Percentiles rank a stretch among this genome's conserved stretches.
Conservation (phyloP, 163 green algal genomes). For the Chlamydomonas reinhardtii region DNA sequence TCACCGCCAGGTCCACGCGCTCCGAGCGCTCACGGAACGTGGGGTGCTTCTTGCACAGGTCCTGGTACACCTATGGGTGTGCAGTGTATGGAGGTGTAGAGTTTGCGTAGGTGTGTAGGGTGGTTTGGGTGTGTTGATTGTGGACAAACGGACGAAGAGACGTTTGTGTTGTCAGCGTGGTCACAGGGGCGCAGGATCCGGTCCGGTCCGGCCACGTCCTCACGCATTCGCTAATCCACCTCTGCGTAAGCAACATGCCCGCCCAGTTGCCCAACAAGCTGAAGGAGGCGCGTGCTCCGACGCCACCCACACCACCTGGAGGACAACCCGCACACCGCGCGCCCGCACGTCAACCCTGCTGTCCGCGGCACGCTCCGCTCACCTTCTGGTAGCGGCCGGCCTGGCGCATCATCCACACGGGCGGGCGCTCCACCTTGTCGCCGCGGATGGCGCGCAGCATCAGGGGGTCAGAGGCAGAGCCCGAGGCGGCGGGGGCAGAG, state of each 20-base stretch:
- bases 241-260: too few relatives aligned
- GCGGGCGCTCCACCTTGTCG: conserved; percentile 87
- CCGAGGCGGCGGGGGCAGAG: not conserved
- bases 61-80: conserved; percentile 86
- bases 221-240: too few relatives aligned
- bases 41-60: conserved; percentile 93
- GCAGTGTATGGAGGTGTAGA: too few relatives aligned
- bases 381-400: conserved; percentile 97
- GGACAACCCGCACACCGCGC: too few relatives aligned
- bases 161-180: too few relatives aligned
- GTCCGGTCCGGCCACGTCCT: too few relatives aligned
- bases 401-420: conserved; percentile 98
- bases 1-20: conserved; percentile 88
- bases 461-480: conserved; percentile 66
- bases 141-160: too few relatives aligned
- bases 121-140: too few relatives aligned
- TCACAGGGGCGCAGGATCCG: too few relatives aligned
- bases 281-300: too few relatives aligned
- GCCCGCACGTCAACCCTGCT: not conserved
- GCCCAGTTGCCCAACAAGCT: too few relatives aligned
- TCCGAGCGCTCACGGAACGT: conserved; percentile 94
- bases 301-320: too few relatives aligned
- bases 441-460: conserved; percentile 89
- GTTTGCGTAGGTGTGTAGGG: not conserved
- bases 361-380: not conserved